Base-by-base conservation (phyloP, 495 filamentous ascomycete genomes). In the Hypoxylon cercidicola region DNA sequence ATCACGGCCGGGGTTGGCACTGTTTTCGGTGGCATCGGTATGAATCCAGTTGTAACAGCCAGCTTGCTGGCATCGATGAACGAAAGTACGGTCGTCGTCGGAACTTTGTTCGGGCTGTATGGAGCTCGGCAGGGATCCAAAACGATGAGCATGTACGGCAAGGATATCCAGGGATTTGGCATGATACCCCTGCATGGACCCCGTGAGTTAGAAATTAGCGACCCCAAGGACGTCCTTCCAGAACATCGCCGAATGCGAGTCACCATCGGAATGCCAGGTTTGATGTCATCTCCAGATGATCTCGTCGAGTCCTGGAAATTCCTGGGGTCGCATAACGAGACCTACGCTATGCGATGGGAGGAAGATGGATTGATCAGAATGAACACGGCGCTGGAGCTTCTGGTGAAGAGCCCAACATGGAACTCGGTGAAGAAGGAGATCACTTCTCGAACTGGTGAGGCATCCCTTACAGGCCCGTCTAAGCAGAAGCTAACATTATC, bases 321-420 rank as follows among this genome's bases (percentile, higher is more conserved):
- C 16, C 75, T 97, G 25, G 89, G 88, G 3, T 72, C 78, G 10
- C 79, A 86, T 49, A 87, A 85, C 48, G 93, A 97, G 73, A 85
- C 89, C 8, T 97, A 97, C 69, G 91, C 87, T 2, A 82, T 98
- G 20, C 85, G 90, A 43, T 98, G 89, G 88, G 95, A 99, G 70
- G 77, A 89, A 9, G 88, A 93, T 37, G 80, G 89, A 0, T 77
- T 97, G 46, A 78, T 89, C 62, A 92, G 92, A 53, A 82, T 97
- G 19, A 93, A 92, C 0, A 87, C 83, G 64, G 82, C 90, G 1
- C 85, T 98, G 56, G 85, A 88, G 45, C 85, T 85, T 0, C 83
- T 96, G 55, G 80, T 96, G 13, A 90, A 87, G 58, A 90, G 84
- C 60, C 85, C 89, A 30, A 90, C 92, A 7, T 97, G 91, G 89